Base-by-base conservation (phyloP, 2,329 filamentous ascomycete genomes). In the Sarocladium kiliense region DNA sequence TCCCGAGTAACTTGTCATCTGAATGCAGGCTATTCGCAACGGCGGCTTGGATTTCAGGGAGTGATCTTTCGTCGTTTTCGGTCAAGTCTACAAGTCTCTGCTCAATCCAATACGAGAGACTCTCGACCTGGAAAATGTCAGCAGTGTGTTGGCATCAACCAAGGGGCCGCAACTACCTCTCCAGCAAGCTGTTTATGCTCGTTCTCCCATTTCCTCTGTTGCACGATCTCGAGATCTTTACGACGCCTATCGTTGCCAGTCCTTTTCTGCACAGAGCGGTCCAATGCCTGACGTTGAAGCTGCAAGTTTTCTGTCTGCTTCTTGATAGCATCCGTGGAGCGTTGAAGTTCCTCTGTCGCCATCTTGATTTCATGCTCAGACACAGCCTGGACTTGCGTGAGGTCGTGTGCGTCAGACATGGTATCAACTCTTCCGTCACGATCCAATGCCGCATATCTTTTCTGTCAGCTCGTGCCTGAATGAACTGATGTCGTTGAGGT, bases 1-100 rank as follows among this genome's bases (percentile, higher is more conserved):
- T 84, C 19, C 79, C 74, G 1, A 89, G 71, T 2, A 89, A 73
- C 58, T 81, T 83, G 63, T 89, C 85, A 57, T 90, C 86, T 1
- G 82, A 80, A 9, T 75, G 73, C 9, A 88, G 69, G 11, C 80
- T 66, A 16, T 71, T 71, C 21, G 77, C 74, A 0, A 84, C 70
- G 1, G 75, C 76, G 55, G 77, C 71, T 47, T 75, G 76, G 16
- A 85, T 65, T 2, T 69, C 68, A 1, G 72, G 66, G 3, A 72
- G 73, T 0, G 76, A 71, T 3, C 16, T 7, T 0, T 68, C 69
- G 7, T 76, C 76, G 5, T 66, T 67, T 39, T 85, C 79, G 58
- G 80, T 77, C 1, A 81, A 64, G 53, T 82, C 79, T 2, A 70
- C 65, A 23, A 77, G 65, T 37, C 74, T 74, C 54, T 75, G 75